Conservation (phyloP, 108 stramenopile species). For the Fragilariopsis cylindrus region DNA sequence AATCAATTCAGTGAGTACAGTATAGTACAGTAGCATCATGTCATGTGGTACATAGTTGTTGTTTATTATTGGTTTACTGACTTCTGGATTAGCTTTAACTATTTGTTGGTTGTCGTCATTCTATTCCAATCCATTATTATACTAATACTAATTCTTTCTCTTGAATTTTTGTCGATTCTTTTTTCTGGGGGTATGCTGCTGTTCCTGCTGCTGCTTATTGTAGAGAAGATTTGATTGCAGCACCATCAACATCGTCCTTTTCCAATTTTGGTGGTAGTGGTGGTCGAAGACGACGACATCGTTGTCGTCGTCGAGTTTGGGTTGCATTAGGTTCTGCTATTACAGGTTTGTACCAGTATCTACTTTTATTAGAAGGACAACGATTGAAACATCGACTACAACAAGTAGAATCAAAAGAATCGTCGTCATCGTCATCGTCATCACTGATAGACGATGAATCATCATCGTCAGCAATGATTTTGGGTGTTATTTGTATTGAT, state of each 20-base stretch:
- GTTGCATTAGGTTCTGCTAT: constrained; percentile 6
- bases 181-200: too few relatives aligned
- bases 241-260: not conserved
- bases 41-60: not conserved
- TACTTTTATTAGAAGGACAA: not conserved
- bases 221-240: not conserved
- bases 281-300: not conserved
- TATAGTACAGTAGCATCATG: not conserved
- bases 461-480: too few relatives aligned
- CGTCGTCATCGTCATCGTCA: not conserved
- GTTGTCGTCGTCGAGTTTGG: not conserved
- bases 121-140: too few relatives aligned
- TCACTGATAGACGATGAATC: too few relatives aligned
- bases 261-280: too few relatives aligned
- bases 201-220: too few relatives aligned
- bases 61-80: not conserved
- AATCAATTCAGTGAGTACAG: not conserved
- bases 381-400: not conserved
- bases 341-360: not conserved
- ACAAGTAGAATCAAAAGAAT: not conserved
- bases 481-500: constrained; percentile 4
- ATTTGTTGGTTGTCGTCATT: too few relatives aligned
- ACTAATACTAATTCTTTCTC: too few relatives aligned
- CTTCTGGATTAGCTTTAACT: too few relatives aligned
- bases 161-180: too few relatives aligned